Evolutionary conservation across 257 asterid species (phyloP).

Genomic region (Voacanga thouarsii): DNA sequence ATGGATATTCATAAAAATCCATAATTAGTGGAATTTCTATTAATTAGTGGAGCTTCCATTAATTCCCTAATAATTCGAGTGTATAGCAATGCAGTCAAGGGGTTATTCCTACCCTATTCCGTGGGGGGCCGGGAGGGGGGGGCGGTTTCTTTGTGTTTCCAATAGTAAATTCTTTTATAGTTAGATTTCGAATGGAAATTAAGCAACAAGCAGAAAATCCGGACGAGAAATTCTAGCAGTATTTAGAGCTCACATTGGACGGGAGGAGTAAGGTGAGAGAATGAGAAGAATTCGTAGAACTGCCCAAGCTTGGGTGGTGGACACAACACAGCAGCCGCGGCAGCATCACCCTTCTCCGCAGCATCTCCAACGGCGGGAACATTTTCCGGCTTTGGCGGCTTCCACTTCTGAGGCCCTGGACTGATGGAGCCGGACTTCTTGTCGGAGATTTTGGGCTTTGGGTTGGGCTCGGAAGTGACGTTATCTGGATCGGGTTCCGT

Average conservation of each 20-base stretch:
- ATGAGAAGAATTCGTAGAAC: constrained; percentile 80
- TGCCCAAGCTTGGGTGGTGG: constrained; percentile 86
- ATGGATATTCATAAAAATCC: too few relatives aligned
- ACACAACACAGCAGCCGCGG: constrained; percentile 50
- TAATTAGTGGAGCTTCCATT: too few relatives aligned
- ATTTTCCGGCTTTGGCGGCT: constrained; percentile 36
- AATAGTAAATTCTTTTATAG: background rate
- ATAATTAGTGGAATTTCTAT: too few relatives aligned
- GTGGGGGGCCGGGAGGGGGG: too few relatives aligned
- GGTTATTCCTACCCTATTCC: too few relatives aligned
- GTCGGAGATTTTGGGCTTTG: constrained; percentile 38
- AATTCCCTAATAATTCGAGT: too few relatives aligned
- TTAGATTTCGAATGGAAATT: background rate
- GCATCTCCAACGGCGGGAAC: constrained; percentile 29
- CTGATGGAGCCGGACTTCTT: constrained; percentile 27
- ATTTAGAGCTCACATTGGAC: constrained; percentile 61
- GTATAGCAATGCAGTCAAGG: background rate
- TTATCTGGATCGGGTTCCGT: constrained; percentile 35
- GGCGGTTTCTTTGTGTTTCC: too few relatives aligned
- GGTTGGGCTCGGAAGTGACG: constrained; percentile 27
- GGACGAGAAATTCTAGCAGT: background rate
- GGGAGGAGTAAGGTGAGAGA: constrained; percentile 79
- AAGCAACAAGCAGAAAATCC: background rate
- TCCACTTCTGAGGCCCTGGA: constrained; percentile 34
- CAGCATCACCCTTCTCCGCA: constrained; percentile 38